phyloP scores from a whole-genome alignment of 306 rosid genomes.

The Cucurbita moschata region DNA sequence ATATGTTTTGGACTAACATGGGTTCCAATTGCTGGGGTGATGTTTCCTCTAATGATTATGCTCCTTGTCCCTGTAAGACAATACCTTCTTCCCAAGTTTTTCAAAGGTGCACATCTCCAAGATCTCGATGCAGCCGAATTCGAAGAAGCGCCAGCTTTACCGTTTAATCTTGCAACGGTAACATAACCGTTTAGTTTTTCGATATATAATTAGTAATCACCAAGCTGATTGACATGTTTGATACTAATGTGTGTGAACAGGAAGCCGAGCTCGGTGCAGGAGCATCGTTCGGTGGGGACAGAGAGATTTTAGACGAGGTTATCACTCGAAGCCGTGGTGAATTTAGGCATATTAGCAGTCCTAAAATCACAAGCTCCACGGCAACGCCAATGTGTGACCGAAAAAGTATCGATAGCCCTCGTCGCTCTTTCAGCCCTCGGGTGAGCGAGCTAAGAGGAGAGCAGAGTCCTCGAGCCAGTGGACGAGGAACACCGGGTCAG shows the following conservation, averaged over 20 bases:
- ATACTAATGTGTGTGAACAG: slow-evolving; percentile 21
- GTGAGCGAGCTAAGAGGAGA: slow-evolving; percentile 34
- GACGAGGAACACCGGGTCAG: slow-evolving; percentile 51
- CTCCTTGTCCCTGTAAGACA: slow-evolving; percentile 81
- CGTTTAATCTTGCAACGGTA: slow-evolving; percentile 67
- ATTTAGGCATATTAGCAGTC: slow-evolving; percentile 68
- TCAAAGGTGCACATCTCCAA: slow-evolving; percentile 88
- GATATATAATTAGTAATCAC: neutral
- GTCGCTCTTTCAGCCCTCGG: slow-evolving; percentile 39
- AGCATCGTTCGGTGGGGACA: slow-evolving; percentile 44
- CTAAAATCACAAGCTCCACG: slow-evolving; percentile 65
- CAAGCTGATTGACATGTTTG: neutral
- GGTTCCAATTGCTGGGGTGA: slow-evolving; percentile 90
- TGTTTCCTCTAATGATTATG: slow-evolving; percentile 97
- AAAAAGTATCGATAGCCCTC: slow-evolving; percentile 40
- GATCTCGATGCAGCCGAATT: slow-evolving; percentile 92
- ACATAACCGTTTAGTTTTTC: neutral
- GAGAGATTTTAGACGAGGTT: slow-evolving; percentile 72
- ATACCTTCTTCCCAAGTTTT: slow-evolving; percentile 73
- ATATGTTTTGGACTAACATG: slow-evolving; percentile 89
- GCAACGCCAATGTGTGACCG: slow-evolving; percentile 45
- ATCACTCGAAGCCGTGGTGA: slow-evolving; percentile 92
- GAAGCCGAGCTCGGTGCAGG: slow-evolving; percentile 61
- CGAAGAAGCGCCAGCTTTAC: slow-evolving; percentile 80
- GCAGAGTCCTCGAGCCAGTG: slow-evolving; percentile 53